Evolutionary conservation across 805 yeast species (phyloP), one percentile per base, ranked within the genome.

Genomic region (Yueomyces sp.): DNA sequence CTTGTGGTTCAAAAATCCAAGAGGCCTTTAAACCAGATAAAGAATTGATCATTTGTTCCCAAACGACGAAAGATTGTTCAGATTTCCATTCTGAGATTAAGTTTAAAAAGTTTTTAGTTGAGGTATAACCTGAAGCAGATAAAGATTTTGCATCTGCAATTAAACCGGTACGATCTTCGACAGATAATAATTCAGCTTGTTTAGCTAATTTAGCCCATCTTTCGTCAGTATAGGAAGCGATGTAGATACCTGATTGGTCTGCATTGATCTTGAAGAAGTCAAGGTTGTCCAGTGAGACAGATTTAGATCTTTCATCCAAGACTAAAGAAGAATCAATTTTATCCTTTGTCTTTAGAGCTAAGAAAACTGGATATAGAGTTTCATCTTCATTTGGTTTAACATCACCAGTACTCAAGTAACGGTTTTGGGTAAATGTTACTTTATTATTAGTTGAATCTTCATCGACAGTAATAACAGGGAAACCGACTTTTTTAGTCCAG

Each of bases 401-500:
- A 60, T 83, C 92, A 44, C 83, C 87, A 38, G 90, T 78, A 37
- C 81, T 72, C 49, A 84, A 72, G 67, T 74, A 84, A 56, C 94
- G 75, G 64, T 80, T 71, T 64, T 84, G 94, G 43, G 77, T 73
- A 41, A 84, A 68, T 26, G 68, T 69, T 43, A 82, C 62, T 41
- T 69, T 66, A 41, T 69, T 64, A 27, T 68, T 68, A 5, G 8
- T 34, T 34, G 37, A 11, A 42, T 68, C 67, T 63, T 81, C 88
- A 42, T 72, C 68, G 36, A 83, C 88, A 33, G 74, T 65, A 41
- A 85, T 66, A 12, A 84, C 76, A 28, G 94, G 94, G 68, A 70
- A 84, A 5, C 94, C 94, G 47, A 81, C 74, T 55, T 80, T 75
- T 54, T 77, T 76, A 45, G 87, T 83, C 94, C 94, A 84, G 47